Evolutionary conservation across 2,329 filamentous ascomycete species (phyloP).

Genomic region (Sclerotinia sclerotiorum): DNA sequence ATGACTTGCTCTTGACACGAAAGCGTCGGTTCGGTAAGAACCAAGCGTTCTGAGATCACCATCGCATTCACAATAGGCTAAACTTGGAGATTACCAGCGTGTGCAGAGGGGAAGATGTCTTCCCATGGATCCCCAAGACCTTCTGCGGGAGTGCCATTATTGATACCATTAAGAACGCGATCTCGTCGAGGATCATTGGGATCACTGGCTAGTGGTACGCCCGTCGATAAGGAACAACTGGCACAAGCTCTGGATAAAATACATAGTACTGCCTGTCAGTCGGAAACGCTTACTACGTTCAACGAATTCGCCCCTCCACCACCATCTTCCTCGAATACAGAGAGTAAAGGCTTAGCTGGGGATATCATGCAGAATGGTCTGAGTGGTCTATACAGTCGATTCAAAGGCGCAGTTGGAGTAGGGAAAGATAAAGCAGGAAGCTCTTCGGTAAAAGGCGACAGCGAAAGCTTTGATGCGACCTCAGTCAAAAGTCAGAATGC

Average conservation of each 20-base stretch:
- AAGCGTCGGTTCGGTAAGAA: constrained; percentile 7
- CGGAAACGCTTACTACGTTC: constrained; percentile 84
- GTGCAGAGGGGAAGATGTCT: constrained; percentile 34
- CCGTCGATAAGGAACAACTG: constrained; percentile 70
- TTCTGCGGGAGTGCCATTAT: constrained; percentile 28
- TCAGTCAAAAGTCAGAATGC: constrained; percentile 47
- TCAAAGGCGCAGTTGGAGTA: constrained; percentile 78
- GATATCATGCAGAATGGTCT: constrained; percentile 82
- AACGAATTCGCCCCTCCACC: constrained; percentile 83
- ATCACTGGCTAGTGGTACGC: constrained; percentile 50
- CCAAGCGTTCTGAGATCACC: background rate
- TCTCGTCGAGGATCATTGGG: constrained; percentile 48
- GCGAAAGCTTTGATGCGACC: constrained; percentile 46
- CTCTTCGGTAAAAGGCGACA: constrained; percentile 43
- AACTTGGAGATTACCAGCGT: background rate
- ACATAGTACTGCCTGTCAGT: constrained; percentile 83
- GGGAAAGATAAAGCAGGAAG: constrained; percentile 53
- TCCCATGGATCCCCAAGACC: constrained; percentile 35
- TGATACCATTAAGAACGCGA: constrained; percentile 32
- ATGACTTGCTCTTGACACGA: constrained; percentile 10
- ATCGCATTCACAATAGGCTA: background rate
- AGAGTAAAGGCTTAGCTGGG: constrained; percentile 68
- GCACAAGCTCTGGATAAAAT: constrained; percentile 81
- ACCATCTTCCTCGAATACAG: constrained; percentile 54
- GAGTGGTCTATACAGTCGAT: constrained; percentile 82